phyloP scores from a whole-genome alignment of 345 rosid species.

The Mangifera indica region DNA sequence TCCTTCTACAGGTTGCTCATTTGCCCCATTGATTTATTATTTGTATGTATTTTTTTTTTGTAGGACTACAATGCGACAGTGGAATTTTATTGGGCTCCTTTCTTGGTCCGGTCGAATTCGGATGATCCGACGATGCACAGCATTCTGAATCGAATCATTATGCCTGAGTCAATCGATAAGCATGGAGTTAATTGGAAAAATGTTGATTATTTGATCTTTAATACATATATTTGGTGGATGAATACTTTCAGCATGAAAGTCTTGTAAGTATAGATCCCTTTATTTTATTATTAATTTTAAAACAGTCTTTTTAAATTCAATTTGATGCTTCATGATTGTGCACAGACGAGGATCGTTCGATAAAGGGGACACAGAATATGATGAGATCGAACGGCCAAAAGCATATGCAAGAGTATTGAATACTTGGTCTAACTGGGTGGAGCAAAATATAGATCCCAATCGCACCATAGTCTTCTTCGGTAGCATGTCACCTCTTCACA shows the following conservation, averaged over 20 bases:
- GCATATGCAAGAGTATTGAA: slow-evolving; percentile 61
- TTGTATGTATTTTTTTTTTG: not conserved
- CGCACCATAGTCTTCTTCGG: slow-evolving; percentile 80
- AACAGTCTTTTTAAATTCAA: not conserved
- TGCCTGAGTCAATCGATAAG: slow-evolving; percentile 77
- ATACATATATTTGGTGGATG: slow-evolving; percentile 99
- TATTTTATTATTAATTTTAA: not conserved
- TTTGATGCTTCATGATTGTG: not conserved
- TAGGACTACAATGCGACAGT: slow-evolving; percentile 91
- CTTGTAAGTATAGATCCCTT: slow-evolving; percentile 43
- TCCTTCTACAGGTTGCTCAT: not conserved
- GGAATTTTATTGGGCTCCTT: slow-evolving; percentile 98
- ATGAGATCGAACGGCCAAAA: slow-evolving; percentile 69
- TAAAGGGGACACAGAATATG: slow-evolving; percentile 63
- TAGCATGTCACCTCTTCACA: slow-evolving; percentile 92
- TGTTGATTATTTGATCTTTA: slow-evolving; percentile 83
- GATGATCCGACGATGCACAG: slow-evolving; percentile 79
- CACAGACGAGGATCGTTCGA: slow-evolving; percentile 85
- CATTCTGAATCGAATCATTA: slow-evolving; percentile 67
- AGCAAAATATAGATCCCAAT: slow-evolving; percentile 59
- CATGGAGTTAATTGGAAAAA: slow-evolving; percentile 83
- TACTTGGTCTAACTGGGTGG: slow-evolving; percentile 86
- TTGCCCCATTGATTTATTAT: not conserved
- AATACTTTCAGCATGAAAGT: slow-evolving; percentile 76
- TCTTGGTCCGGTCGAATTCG: slow-evolving; percentile 87